These are phyloP conservation scores for Abrus precatorius DNA, from an alignment of 306 rosid species.

Conservation along the genomic window DNA sequence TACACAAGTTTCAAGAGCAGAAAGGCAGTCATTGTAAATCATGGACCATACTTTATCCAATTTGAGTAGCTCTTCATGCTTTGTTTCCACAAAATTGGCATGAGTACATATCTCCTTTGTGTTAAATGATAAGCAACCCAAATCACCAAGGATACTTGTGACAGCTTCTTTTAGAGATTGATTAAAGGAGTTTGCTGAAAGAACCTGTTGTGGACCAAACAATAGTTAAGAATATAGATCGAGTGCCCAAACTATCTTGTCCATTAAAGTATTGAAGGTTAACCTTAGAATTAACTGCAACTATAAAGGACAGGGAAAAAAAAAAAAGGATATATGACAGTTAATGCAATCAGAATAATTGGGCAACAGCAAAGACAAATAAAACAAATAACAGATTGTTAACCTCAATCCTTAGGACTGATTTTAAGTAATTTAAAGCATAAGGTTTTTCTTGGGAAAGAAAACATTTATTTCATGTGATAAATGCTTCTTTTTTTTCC, in stretches of 20 bases:
- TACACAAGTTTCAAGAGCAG: constrained; percentile 92
- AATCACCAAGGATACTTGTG: constrained; percentile 57
- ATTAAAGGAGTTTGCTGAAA: constrained; percentile 76
- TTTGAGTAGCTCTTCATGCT: constrained; percentile 63
- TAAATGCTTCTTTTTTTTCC: too few relatives aligned
- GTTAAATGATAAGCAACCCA: constrained; percentile 51
- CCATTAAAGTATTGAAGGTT: constrained; percentile 18
- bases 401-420: too few relatives aligned
- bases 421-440: too few relatives aligned
- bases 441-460: too few relatives aligned
- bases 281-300: constrained; percentile 23
- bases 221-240: constrained; percentile 23
- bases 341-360: constrained; percentile 41
- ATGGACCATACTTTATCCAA: constrained; percentile 76
- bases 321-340: constrained; percentile 14
- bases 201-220: constrained; percentile 67
- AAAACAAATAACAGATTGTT: neutral
- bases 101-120: constrained; percentile 53
- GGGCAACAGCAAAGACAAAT: constrained; percentile 34
- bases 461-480: too few relatives aligned
- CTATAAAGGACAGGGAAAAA: constrained; percentile 20
- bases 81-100: constrained; percentile 58
- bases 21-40: constrained; percentile 90
- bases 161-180: constrained; percentile 70
- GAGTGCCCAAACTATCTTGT: constrained; percentile 6